Conservation (phyloP, 1,284 basidiomycete species). For the Farysia itapuensis region DNA sequence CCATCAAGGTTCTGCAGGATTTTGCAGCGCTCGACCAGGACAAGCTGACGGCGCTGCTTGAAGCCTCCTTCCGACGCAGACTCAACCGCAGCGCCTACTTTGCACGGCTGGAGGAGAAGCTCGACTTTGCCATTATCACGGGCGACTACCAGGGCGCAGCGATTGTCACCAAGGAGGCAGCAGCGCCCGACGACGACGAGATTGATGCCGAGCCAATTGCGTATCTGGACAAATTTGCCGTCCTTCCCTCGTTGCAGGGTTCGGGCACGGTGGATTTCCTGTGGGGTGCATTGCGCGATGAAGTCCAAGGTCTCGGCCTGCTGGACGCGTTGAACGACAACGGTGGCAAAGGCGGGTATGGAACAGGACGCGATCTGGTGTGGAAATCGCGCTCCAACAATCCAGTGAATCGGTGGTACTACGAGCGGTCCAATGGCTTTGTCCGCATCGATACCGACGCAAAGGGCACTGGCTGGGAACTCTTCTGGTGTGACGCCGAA, state of each 20-base stretch:
- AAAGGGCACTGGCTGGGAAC: constrained; percentile 67
- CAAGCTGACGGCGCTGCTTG: constrained; percentile 79
- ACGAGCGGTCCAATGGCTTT: constrained; percentile 91
- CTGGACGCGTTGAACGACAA: constrained; percentile 88
- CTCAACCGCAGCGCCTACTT: constrained; percentile 79
- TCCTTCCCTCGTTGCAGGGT: constrained; percentile 89
- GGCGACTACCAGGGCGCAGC: constrained; percentile 96
- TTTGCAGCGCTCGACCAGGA: constrained; percentile 71
- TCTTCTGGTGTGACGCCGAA: constrained; percentile 99
- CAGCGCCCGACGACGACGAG: constrained; percentile 36
- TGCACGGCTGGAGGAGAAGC: constrained; percentile 70
- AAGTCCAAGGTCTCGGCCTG: constrained; percentile 92
- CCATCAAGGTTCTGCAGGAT: constrained; percentile 75
- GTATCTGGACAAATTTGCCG: constrained; percentile 98
- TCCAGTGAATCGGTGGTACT: constrained; percentile 99
- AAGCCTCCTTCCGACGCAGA: constrained; percentile 78
- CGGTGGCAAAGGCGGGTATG: constrained; percentile 81
- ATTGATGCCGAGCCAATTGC: constrained; percentile 65
- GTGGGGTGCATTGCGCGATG: constrained; percentile 97
- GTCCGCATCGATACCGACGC: constrained; percentile 66
- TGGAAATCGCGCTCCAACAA: constrained; percentile 92
- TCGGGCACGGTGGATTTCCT: constrained; percentile 99
- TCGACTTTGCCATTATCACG: constrained; percentile 92
- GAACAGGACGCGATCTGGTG: constrained; percentile 87
- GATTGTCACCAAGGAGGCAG: constrained; percentile 82